A percentile compares a stretch with the other conserved stretches of the same genome.
phyloP scores from a whole-genome alignment of 169 alveolate genomes.

The Cyclospora cayetanensis region DNA sequence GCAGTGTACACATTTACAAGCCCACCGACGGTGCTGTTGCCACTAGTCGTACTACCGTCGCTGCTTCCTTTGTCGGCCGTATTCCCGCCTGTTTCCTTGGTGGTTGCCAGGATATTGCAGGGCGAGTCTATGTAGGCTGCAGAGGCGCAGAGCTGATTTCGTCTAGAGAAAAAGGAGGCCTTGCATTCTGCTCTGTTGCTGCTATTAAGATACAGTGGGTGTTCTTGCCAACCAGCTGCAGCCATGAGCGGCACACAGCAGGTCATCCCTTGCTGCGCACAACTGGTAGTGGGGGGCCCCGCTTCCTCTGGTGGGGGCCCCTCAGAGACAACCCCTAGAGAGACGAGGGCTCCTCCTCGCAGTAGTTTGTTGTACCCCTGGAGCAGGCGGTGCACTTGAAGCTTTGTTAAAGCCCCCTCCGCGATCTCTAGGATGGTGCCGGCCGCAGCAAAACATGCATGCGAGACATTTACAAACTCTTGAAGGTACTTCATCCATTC shows the following conservation, averaged over 20 bases:
- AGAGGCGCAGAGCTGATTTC: slow-evolving; percentile 25
- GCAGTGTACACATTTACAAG: neutral
- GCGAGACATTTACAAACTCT: neutral
- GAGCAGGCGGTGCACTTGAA: neutral
- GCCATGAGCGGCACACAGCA: slow-evolving; percentile 58
- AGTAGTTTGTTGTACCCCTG: neutral
- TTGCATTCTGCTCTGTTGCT: slow-evolving; percentile 26
- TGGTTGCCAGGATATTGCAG: slow-evolving; percentile 1
- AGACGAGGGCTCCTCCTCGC: neutral
- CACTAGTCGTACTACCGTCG: neutral
- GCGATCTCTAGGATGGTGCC: neutral
- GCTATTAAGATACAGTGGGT: slow-evolving; percentile 13
- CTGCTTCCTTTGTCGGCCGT: neutral
- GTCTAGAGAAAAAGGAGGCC: slow-evolving; percentile 13
- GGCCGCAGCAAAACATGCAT: neutral
- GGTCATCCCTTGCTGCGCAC: slow-evolving; percentile 48
- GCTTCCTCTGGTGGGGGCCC: neutral
- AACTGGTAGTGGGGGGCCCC: slow-evolving; percentile 5
- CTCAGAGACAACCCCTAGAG: slow-evolving; percentile 6
- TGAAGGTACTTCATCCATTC: neutral
- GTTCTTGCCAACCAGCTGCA: slow-evolving; percentile 33
- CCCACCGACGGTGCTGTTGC: neutral
- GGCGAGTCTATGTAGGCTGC: slow-evolving; percentile 23
- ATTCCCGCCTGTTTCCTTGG: neutral
- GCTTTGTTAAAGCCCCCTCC: neutral